Evolutionary conservation across 139 green algal species (phyloP), one percentile per base, ranked within the genome.

Genomic region (Chlamydomonas asymmetrica): DNA sequence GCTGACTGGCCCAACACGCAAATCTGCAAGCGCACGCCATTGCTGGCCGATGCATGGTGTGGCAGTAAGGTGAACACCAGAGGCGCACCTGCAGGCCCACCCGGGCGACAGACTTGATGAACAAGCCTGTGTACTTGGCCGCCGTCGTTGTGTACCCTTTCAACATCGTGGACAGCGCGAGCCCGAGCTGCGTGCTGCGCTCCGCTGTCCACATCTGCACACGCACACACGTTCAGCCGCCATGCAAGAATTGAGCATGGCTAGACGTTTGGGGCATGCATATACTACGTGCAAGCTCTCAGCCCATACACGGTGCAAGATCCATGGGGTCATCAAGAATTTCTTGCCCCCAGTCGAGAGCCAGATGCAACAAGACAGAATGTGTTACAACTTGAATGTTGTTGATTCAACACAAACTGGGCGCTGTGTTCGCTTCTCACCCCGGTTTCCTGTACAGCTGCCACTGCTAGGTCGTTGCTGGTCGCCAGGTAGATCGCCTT

Each of bases 121-220:
- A 80, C 23, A 80, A 68, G 5, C 87, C 88, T 8, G 90, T 96
- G 57, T 96, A 76, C 69, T 80, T 80, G 63, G 94, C 90, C 16
- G 93, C 93, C 13, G 89, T 91, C 39, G 92, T 93, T 45, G 93
- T 98, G 85, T 97, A 97, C 43, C 87, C 84, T 43, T 90, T 87
- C 68, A 97, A 77, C 78, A 96, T 86, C 66, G 82, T 90, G 23
- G 89, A 84, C 37, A 97, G 82, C 3, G 90, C 90, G 45, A 84
- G 76, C 29, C 90, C 93, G 45, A 97, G 81, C 71, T 92, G 84
- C 41, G 78, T 77, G 59, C 80, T 90, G 66, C 90, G 82, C 77
- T 94, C 86, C 2, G 82, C 43, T 0, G 85, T 92, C 90, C 88
- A 94, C 29, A 79, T 78, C 85, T 88, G 78, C 50, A 63, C 2